phyloP scores from a whole-genome alignment of 495 filamentous ascomycete genomes.

The Talaromyces nanjingensis region DNA sequence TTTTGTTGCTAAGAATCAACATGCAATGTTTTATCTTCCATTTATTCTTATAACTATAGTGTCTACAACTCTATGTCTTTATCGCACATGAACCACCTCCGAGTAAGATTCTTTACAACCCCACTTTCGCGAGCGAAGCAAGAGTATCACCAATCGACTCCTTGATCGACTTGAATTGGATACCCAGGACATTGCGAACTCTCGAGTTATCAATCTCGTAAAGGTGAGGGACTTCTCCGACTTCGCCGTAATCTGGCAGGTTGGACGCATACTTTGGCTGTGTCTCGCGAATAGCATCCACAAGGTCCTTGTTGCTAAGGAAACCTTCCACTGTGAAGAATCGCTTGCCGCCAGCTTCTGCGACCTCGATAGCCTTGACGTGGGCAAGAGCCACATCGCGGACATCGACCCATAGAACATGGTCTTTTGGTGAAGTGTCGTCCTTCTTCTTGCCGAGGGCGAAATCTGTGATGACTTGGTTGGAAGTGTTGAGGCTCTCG shows the following conservation, averaged over 20 bases:
- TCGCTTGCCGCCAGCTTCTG: slow-evolving; percentile 60
- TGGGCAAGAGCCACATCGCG: slow-evolving; percentile 67
- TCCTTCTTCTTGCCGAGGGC: slow-evolving; percentile 61
- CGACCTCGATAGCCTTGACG: slow-evolving; percentile 59
- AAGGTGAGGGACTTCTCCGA: slow-evolving; percentile 30
- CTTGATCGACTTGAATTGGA: slow-evolving; percentile 48
- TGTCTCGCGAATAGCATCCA: slow-evolving; percentile 54
- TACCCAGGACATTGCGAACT: slow-evolving; percentile 49
- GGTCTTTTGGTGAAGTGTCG: slow-evolving; percentile 47
- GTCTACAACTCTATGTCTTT: background rate
- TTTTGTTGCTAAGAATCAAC: background rate
- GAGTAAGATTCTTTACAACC: slow-evolving; percentile 21
- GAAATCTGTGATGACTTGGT: slow-evolving; percentile 46
- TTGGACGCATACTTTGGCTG: slow-evolving; percentile 58
- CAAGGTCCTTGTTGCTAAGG: slow-evolving; percentile 60
- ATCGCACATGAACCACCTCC: background rate
- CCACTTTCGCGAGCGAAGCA: slow-evolving; percentile 43
- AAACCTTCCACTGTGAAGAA: slow-evolving; percentile 62
- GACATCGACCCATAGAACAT: slow-evolving; percentile 60
- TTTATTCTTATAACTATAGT: background rate
- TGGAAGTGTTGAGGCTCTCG: slow-evolving; percentile 63
- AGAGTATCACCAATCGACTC: slow-evolving; percentile 52
- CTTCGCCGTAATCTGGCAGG: slow-evolving; percentile 39
- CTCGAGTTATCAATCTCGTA: slow-evolving; percentile 47
- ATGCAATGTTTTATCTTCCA: background rate